Percentiles rank a stretch among this genome's conserved stretches.
These are phyloP conservation scores for Aspergillus ustus DNA, from an alignment of 2,329 filamentous ascomycete species.

Conservation along the genomic window DNA sequence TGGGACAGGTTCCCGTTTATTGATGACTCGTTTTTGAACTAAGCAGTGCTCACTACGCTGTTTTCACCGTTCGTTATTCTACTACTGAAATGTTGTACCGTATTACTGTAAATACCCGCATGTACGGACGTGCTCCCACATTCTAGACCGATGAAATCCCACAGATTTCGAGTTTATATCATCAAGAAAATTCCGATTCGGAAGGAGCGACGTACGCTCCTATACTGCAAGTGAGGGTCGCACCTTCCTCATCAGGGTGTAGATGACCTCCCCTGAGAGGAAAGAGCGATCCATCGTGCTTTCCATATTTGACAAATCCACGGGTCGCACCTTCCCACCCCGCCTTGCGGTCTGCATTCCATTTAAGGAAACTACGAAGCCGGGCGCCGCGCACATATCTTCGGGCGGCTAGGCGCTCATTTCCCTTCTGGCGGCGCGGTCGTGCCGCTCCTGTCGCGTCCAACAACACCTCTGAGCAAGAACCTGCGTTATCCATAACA, in stretches of 20 bases:
- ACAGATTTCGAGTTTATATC: background rate
- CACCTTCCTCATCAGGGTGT: background rate
- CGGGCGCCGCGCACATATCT: no score
- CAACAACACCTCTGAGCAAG: no score
- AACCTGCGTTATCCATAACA: no score
- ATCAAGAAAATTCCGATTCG: background rate
- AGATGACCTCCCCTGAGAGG: background rate
- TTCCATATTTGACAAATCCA: no score
- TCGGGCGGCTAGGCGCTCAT: no score
- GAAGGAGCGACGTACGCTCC: background rate
- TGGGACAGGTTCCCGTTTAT: constrained; percentile 44
- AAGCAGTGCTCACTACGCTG: background rate
- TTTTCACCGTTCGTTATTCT: background rate
- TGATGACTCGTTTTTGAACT: constrained; percentile 23
- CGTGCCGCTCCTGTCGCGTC: no score
- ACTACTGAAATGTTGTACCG: background rate
- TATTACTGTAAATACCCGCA: background rate
- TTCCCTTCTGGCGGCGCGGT: no score
- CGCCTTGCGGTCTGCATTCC: no score
- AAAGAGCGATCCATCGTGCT: background rate
- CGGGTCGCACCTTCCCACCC: no score
- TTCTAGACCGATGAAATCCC: background rate
- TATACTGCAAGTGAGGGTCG: background rate
- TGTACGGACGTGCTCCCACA: background rate
- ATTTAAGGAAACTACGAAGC: no score